Base-by-base conservation (phyloP, 1,284 basidiomycete genomes). In the Puccinia hordei region DNA sequence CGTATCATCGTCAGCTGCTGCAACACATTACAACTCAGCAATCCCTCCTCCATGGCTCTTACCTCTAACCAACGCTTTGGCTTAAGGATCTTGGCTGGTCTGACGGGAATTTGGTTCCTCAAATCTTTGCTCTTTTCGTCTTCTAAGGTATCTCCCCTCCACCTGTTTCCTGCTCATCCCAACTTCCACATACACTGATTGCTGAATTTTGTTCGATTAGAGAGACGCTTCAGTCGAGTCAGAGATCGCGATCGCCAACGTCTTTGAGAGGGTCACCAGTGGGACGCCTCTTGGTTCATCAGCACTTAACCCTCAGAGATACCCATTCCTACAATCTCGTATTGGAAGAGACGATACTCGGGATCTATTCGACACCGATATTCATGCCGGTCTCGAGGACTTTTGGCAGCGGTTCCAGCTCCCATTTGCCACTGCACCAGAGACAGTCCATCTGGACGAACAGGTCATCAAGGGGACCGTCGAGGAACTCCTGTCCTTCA, bases 341-440 rank as follows among this genome's bases (percentile, higher is more conserved):
- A 90, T 85, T 53, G 83, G 83, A 27, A 82, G 84, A 63, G 83
- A 84, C 75, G 90, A 94, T 83, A 87, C 90, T 55, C 89, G 90
- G 0, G 95, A 96, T 84, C 87, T 97, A 79, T 90, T 97, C 83
- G 89, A 90, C 79, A 88, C 90, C 81, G 87, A 93, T 73, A 90
- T 97, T 76, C 86, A 87, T 71, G 90, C 92, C 83, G 95, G 95
- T 13, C 89, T 91, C 63, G 84, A 88, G 75, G 93, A 97, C 86
- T 97, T 92, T 84, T 98, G 95, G 95, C 90, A 91, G 22, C 88
- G 93, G 33, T 96, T 92, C 85, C 93, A 96, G 84, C 88, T 92
- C 82, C 95, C 95, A 17, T 84, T 83, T 76, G 83, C 82, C 66
- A 88, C 89, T 2, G 90, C 90, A 82, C 89, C 89, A 83, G 93